phyloP scores from a whole-genome alignment of 352 stramenopile species.

The Globisporangium irregulare region DNA sequence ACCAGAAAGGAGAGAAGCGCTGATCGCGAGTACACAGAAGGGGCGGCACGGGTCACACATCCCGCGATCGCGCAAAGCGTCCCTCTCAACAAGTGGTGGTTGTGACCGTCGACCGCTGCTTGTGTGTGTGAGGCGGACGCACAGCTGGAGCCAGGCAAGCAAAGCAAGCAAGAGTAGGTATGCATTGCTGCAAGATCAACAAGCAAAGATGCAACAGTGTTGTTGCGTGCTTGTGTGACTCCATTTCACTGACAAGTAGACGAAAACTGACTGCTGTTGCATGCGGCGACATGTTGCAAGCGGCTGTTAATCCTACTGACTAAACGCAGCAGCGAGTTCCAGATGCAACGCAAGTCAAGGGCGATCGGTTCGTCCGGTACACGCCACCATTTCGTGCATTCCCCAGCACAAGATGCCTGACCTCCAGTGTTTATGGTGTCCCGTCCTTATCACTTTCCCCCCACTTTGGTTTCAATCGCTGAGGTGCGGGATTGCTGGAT shows the following conservation, averaged over 20 bases:
- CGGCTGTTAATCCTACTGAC: background rate
- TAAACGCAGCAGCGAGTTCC: background rate
- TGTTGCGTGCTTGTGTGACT: background rate
- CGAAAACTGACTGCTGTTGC: background rate
- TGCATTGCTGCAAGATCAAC: background rate
- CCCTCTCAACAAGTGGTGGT: background rate
- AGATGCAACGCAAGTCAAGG: background rate
- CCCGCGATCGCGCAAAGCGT: background rate
- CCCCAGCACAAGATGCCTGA: background rate
- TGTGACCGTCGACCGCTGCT: background rate
- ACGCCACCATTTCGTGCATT: background rate
- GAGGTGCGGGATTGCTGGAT: background rate
- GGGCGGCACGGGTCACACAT: background rate
- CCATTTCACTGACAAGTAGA: background rate
- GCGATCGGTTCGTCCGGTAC: background rate
- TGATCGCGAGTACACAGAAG: background rate
- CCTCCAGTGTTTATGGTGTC: background rate
- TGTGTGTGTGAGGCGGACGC: background rate
- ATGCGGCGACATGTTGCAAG: background rate
- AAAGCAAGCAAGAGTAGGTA: background rate
- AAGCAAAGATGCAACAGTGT: background rate
- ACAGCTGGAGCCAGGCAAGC: background rate
- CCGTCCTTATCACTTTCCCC: background rate
- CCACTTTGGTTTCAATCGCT: background rate
- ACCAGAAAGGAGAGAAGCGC: background rate